These are phyloP conservation scores for Simplicillium sp. DNA, from an alignment of 2,329 filamentous ascomycete genomes.

Conservation along the genomic window DNA sequence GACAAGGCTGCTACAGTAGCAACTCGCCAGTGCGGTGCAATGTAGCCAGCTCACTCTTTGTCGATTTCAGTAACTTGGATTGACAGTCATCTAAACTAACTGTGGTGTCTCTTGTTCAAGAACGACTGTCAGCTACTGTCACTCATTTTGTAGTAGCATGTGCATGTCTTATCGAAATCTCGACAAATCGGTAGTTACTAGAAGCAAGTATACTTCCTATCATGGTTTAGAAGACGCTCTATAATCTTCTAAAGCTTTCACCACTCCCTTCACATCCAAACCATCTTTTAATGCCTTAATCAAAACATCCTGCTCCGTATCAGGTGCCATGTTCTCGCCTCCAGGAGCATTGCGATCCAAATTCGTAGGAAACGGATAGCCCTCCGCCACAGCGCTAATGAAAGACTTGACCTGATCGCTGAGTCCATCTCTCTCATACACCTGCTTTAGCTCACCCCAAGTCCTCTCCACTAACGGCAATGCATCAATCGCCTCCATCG, in stretches of 20 bases:
- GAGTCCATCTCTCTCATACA: constrained; percentile 23
- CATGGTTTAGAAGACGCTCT: background rate
- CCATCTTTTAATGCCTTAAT: constrained; percentile 29
- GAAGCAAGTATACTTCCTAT: background rate
- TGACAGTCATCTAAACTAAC: too few relatives aligned
- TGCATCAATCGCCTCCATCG: constrained; percentile 52
- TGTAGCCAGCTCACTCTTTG: too few relatives aligned
- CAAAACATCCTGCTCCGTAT: constrained; percentile 46
- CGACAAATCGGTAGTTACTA: too few relatives aligned
- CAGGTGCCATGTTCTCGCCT: constrained; percentile 48
- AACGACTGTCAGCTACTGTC: too few relatives aligned
- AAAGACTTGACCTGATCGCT: constrained; percentile 34
- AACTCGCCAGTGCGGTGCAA: too few relatives aligned
- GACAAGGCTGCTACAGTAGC: too few relatives aligned
- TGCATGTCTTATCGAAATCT: too few relatives aligned
- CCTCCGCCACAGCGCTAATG: constrained; percentile 42
- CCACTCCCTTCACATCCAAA: constrained; percentile 26
- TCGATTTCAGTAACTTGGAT: too few relatives aligned
- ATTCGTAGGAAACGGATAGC: constrained; percentile 55
- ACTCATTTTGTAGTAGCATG: too few relatives aligned
- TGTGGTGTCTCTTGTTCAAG: too few relatives aligned
- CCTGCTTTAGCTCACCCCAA: constrained; percentile 28
- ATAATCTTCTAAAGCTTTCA: constrained; percentile 25
- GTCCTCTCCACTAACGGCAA: constrained; percentile 34
- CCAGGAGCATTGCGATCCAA: constrained; percentile 46